Evolutionary conservation across 768 basidiomycete genomes (phyloP).

Genomic region (Lactarius akahatsu): DNA sequence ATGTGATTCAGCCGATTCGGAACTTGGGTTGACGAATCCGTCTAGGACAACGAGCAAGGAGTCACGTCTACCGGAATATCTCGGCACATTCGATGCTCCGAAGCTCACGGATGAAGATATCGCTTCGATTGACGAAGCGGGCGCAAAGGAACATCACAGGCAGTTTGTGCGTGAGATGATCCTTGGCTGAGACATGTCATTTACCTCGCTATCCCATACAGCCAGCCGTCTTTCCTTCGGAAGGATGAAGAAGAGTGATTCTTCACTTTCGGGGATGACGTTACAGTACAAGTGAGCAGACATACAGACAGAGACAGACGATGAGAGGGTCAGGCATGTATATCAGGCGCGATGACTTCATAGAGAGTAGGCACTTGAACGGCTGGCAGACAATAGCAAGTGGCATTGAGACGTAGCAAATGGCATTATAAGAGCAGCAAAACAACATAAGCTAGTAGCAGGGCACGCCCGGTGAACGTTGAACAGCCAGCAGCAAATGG

Average conservation of each 20-base stretch:
- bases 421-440: no score
- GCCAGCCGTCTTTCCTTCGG: background rate
- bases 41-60: slow-evolving; percentile 43
- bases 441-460: no score
- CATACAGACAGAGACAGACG: background rate
- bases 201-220: background rate
- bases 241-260: slow-evolving; percentile 5
- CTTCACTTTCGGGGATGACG: background rate
- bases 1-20: background rate
- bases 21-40: background rate
- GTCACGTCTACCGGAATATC: slow-evolving; percentile 48
- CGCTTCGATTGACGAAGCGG: slow-evolving; percentile 33
- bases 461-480: no score
- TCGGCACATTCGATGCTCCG: slow-evolving; percentile 45
- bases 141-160: slow-evolving; percentile 35
- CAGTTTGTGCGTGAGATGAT: slow-evolving; percentile 31
- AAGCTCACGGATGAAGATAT: slow-evolving; percentile 35
- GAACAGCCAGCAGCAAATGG: no score
- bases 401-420: no score
- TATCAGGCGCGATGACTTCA: background rate
- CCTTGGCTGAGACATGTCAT: background rate
- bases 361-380: background rate
- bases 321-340: background rate
- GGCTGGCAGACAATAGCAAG: no score
- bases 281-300: background rate